Conservation (phyloP, 2,329 filamentous ascomycete genomes). For the Stagonosporopsis vannaccii region DNA sequence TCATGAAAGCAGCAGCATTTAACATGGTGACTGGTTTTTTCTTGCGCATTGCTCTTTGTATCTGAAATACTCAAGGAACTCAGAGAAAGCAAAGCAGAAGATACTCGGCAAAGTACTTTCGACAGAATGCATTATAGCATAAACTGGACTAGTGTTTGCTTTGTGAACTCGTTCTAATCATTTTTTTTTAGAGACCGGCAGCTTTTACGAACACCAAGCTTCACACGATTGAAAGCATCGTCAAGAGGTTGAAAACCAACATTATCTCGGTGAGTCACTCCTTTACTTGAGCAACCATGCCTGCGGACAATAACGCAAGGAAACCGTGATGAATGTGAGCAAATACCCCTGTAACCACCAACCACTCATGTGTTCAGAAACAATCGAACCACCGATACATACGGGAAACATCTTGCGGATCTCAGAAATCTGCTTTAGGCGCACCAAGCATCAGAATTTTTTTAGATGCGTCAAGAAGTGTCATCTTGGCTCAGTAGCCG, state of each 20-base stretch:
- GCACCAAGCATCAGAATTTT: background rate
- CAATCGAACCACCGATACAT: background rate
- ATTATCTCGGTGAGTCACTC: no score
- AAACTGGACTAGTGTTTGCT: no score
- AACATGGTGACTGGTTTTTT: no score
- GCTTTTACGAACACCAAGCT: background rate
- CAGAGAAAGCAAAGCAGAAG: no score
- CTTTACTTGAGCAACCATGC: no score
- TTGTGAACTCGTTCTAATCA: no score
- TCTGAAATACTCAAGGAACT: no score
- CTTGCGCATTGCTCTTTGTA: no score
- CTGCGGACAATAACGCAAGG: background rate
- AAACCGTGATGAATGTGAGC: background rate
- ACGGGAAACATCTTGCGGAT: background rate
- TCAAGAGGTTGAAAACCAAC: background rate
- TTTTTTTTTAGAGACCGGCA: background rate
- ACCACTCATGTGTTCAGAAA: background rate
- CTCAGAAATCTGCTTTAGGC: background rate
- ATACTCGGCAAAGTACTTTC: no score
- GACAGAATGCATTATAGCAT: no score
- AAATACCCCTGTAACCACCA: background rate
- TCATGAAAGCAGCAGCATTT: no score
- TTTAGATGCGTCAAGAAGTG: background rate
- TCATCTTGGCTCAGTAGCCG: slow-evolving; percentile 18
- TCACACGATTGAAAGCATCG: background rate